Evolutionary conservation across 305 asterid genomes (phyloP).

Genomic region (Fraxinus greggii): DNA sequence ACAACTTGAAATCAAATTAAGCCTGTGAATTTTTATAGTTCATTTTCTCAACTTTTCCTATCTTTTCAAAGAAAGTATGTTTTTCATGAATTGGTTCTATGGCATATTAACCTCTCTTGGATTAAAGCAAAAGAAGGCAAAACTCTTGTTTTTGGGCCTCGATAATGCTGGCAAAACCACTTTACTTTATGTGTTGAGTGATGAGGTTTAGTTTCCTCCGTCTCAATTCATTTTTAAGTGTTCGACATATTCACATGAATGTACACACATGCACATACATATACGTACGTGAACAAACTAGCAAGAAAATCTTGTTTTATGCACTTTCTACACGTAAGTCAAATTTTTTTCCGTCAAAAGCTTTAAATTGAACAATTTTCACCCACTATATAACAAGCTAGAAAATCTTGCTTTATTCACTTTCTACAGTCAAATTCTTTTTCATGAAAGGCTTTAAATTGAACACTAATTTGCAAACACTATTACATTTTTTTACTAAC

Average conservation of each 20-base stretch:
- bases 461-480: neutral
- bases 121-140: conserved; percentile 68
- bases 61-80: conserved; percentile 38
- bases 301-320: neutral
- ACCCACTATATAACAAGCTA: neutral
- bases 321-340: neutral
- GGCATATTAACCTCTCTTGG: conserved; percentile 63
- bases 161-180: conserved; percentile 86
- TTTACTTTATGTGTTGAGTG: conserved; percentile 72
- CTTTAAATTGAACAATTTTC: neutral
- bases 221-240: neutral
- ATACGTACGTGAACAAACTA: neutral
- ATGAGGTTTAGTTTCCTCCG: conserved; percentile 42
- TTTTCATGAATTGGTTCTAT: conserved; percentile 74
- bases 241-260: neutral
- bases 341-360: neutral
- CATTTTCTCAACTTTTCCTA: neutral
- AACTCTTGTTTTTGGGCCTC: conserved; percentile 77
- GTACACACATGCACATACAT: neutral
- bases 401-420: neutral
- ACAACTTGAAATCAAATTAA: neutral
- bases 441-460: neutral
- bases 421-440: neutral
- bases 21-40: neutral
- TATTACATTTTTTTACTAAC: neutral